These are phyloP conservation scores for Blastobotrys petasosporus DNA, from an alignment of 1,139 yeast genomes.

Conservation along the genomic window DNA sequence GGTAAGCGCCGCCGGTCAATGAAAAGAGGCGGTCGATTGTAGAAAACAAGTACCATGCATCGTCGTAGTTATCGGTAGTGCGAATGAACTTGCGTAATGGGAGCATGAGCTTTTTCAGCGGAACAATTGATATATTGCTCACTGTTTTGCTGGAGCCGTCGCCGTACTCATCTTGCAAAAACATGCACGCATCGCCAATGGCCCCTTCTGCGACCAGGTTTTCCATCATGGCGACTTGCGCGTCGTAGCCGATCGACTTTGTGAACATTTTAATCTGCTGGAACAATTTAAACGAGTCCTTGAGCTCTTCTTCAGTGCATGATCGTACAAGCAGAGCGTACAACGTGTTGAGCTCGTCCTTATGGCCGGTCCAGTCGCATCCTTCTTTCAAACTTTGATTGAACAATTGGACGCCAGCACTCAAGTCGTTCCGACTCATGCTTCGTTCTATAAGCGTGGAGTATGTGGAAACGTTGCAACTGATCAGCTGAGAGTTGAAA, in stretches of 20 bases:
- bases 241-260: conserved; percentile 37
- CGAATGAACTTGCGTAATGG: conserved; percentile 37
- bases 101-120: conserved; percentile 37
- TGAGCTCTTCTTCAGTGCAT: conserved; percentile 23
- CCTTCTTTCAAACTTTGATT: conserved; percentile 37
- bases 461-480: conserved; percentile 26
- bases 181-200: conserved; percentile 53
- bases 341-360: conserved; percentile 28
- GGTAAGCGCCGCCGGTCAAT: conserved; percentile 55
- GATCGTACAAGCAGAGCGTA: conserved; percentile 32
- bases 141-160: conserved; percentile 39
- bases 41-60: conserved; percentile 62
- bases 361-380: conserved; percentile 40
- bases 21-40: conserved; percentile 53
- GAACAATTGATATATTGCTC: conserved; percentile 25
- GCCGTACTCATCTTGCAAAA: conserved; percentile 53
- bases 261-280: conserved; percentile 37
- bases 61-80: conserved; percentile 38
- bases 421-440: conserved; percentile 24
- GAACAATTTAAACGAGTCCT: conserved; percentile 29
- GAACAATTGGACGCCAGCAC: conserved; percentile 34
- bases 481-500: conserved; percentile 24
- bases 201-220: conserved; percentile 45
- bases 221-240: conserved; percentile 44
- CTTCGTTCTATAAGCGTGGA: conserved; percentile 25